Base-by-base conservation (phyloP, 2,329 filamentous ascomycete genomes). In the Botrytis byssoidea region DNA sequence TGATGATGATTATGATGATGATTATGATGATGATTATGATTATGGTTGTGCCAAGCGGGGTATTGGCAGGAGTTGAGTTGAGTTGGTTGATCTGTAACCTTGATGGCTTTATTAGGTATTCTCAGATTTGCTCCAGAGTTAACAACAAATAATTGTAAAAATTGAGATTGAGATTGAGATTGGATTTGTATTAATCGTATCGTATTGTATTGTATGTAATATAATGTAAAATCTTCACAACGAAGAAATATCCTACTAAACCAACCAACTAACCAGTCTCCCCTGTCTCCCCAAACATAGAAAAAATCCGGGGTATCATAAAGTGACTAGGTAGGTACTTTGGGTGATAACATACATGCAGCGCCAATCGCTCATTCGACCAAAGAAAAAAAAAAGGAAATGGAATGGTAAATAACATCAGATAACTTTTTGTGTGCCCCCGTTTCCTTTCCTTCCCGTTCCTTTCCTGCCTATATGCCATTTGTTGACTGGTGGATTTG, bases 231-330 rank as follows among this genome's bases (percentile, higher is more conserved):
- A 37, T 18, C n/a, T 65, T 65, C n/a, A 65, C 2, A 20, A 12
- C 1, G 18, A 46, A 65, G 25, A 20, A 65, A 10, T 25, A 35
- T 29, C 42, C 48, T n/a, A 6, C 14, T 42, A 10, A 4, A 4
- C 25, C 7, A 14, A 51, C 48, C 14, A n/a, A 55, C 5, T 16
- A 7, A 14, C 25, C 22, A 29, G 37, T 44, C 10, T n/a, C 22
- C 46, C 63, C 40, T 14, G 10, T 32, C 63, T 42, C 20, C 40
- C 18, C 20, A 46, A 22, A 65, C 12, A 65, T 65, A 35, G 40
- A 66, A 66, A 66, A 66, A 57, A 25, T n/a, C 44, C 64, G 12
- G 64, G 64, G 64, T 66, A 66, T 66, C 29, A 66, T 48, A 66
- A 37, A 37, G 16, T 12, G 20, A 25, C 46, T 46, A 48, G 46